Evolutionary conservation across 169 alveolate genomes (phyloP), one percentile per base, ranked within the genome.

Genomic region (Plasmodium falciparum): DNA sequence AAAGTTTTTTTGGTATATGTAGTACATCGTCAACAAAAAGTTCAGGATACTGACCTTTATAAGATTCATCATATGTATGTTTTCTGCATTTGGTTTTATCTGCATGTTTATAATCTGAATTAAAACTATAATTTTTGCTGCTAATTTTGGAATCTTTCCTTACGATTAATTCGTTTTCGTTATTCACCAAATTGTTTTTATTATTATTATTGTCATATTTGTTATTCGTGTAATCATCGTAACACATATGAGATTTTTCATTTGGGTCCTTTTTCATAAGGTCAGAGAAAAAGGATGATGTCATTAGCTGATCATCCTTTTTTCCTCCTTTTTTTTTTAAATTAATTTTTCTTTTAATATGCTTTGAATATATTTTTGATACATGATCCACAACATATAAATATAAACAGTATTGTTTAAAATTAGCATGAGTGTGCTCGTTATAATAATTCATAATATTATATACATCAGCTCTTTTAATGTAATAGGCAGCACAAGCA

Each of bases 401-500:
- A 47, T 58, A 83, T 43, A 83, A 63, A 8, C 83, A 67, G 63
- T 83, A 83, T 56, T 83, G 83, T 39, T 83, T 83, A 83, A 83
- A 83, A 50, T 58, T 69, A 12, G 29, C 29, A 71, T 67, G 73
- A 7, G 71, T 56, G 47, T 69, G 9, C n/a, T 83, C 85, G 9
- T 83, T 45, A 52, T 59, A 43, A 26, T 56, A 63, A 59, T 67
- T 56, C 75, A 83, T 56, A n/a, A 69, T 59, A 50, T 83, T 83
- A 70, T 49, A 70, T 50, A 70, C 47, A 59, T 83, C 91, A 22
- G 26, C 73, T 63, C 45, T 67, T 73, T 83, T 83, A 70, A 83
- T 83, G 43, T 70, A 67, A 26, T 71, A 83, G 9, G 91, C 91
- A 58, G 91, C 91, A 24, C 93, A 92, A 7, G 95, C 95, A 91